Evolutionary conservation across 805 yeast species (phyloP).

Genomic region (Saturnispora diversa): DNA sequence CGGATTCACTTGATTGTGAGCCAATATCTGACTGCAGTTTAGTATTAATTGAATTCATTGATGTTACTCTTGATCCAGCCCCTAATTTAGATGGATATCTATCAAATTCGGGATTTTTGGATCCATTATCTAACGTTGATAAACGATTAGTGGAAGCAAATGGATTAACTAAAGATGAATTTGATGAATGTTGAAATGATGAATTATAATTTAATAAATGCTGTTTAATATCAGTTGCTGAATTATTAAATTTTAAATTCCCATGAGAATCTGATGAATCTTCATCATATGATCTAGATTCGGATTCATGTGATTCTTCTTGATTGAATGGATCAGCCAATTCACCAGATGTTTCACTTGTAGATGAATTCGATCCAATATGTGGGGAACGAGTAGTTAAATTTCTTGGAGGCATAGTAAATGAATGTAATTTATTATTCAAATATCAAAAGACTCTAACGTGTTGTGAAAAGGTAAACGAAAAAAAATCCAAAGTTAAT

Average conservation of each 20-base stretch:
- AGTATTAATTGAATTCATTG: constrained; percentile 39
- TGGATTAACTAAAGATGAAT: constrained; percentile 24
- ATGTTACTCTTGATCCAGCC: constrained; percentile 44
- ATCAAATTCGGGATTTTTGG: constrained; percentile 46
- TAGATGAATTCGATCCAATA: constrained; percentile 21
- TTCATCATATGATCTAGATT: constrained; percentile 23
- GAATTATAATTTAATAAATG: constrained; percentile 19
- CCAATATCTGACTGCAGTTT: constrained; percentile 17
- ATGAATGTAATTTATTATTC: background rate
- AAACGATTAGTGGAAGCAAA: constrained; percentile 25
- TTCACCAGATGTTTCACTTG: constrained; percentile 19
- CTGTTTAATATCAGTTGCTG: constrained; percentile 19
- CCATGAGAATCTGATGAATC: constrained; percentile 8
- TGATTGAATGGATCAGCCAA: constrained; percentile 23
- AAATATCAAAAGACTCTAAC: background rate
- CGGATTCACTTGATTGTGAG: constrained; percentile 18
- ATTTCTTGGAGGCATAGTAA: constrained; percentile 28
- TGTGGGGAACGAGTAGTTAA: constrained; percentile 30
- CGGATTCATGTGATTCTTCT: constrained; percentile 19
- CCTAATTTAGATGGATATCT: constrained; percentile 52
- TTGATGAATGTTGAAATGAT: constrained; percentile 25
- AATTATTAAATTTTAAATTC: constrained; percentile 8
- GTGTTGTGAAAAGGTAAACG: no score
- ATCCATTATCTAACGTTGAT: constrained; percentile 3
- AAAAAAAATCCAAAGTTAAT: no score